Evolutionary conservation across 108 stramenopile species (phyloP).

Genomic region (Skeletonema tropicum): DNA sequence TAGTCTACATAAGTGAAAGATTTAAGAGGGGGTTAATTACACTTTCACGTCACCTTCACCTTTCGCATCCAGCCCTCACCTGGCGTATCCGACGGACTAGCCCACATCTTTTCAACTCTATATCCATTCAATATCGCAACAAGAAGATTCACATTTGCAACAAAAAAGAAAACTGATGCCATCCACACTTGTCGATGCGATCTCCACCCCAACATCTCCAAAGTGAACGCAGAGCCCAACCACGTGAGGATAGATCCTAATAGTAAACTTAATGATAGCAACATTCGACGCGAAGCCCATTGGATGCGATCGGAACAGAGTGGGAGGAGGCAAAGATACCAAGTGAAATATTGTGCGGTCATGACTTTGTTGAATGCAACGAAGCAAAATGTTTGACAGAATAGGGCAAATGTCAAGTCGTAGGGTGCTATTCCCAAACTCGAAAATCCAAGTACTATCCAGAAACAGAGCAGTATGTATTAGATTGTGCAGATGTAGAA

Average conservation of each 20-base stretch:
- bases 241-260: constrained; percentile 60
- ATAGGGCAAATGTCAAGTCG: constrained; percentile 76
- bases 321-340: constrained; percentile 92
- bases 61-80: not conserved
- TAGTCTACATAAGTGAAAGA: too few relatives aligned
- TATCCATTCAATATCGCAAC: constrained; percentile 54
- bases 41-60: not conserved
- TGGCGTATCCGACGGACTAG: not conserved
- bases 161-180: constrained; percentile 74
- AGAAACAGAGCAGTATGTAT: too few relatives aligned
- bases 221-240: constrained; percentile 77
- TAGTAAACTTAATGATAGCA: constrained; percentile 39
- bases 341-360: constrained; percentile 98
- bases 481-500: too few relatives aligned
- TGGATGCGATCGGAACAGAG: constrained; percentile 63
- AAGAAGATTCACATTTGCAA: constrained; percentile 77
- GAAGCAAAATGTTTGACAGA: constrained; percentile 94
- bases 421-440: constrained; percentile 76
- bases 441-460: constrained; percentile 61
- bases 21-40: too few relatives aligned
- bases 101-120: not conserved
- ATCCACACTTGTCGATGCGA: constrained; percentile 78
- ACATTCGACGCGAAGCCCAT: constrained; percentile 43
- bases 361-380: constrained; percentile 99
- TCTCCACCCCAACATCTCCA: constrained; percentile 85